Percentiles rank a stretch among this genome's conserved stretches.
Conservation (phyloP, 2,329 filamentous ascomycete genomes). For the Alternaria burnsii region DNA sequence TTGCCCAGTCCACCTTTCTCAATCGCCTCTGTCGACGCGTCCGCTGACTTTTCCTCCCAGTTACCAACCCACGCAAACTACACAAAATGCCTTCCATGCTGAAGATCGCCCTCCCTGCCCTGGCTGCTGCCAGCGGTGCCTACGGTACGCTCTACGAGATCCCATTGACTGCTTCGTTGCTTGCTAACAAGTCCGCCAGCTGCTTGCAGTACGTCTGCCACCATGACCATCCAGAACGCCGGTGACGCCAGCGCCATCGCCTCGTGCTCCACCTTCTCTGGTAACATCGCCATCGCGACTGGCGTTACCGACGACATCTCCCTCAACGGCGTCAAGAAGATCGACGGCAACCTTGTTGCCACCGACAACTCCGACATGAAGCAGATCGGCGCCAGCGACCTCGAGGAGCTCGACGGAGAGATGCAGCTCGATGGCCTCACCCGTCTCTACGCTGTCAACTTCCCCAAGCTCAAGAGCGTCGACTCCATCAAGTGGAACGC, state of each 20-base stretch:
- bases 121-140: conserved; percentile 63
- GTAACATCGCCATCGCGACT: conserved; percentile 71
- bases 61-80: conserved; percentile 28
- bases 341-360: conserved; percentile 65
- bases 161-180: not conserved
- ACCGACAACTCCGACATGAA: conserved; percentile 68
- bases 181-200: conserved; percentile 36
- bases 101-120: conserved; percentile 64
- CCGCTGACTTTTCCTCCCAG: conserved; percentile 39
- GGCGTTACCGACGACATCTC: conserved; percentile 65
- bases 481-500: conserved; percentile 75
- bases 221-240: conserved; percentile 66
- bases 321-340: conserved; percentile 68
- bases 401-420: conserved; percentile 72
- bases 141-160: conserved; percentile 54
- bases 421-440: conserved; percentile 76
- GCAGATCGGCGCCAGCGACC: conserved; percentile 66
- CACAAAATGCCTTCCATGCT: conserved; percentile 60
- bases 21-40: conserved; percentile 26
- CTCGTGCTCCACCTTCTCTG: conserved; percentile 73
- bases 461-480: conserved; percentile 71
- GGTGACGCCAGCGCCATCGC: conserved; percentile 68
- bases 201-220: conserved; percentile 56
- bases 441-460: conserved; percentile 71
- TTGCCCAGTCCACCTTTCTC: conserved; percentile 18